A percentile compares a stretch with the other conserved stretches of the same genome.
Evolutionary conservation across 176 grass and related monocot species (phyloP).

Genomic region (Coix lacrymajobi): DNA sequence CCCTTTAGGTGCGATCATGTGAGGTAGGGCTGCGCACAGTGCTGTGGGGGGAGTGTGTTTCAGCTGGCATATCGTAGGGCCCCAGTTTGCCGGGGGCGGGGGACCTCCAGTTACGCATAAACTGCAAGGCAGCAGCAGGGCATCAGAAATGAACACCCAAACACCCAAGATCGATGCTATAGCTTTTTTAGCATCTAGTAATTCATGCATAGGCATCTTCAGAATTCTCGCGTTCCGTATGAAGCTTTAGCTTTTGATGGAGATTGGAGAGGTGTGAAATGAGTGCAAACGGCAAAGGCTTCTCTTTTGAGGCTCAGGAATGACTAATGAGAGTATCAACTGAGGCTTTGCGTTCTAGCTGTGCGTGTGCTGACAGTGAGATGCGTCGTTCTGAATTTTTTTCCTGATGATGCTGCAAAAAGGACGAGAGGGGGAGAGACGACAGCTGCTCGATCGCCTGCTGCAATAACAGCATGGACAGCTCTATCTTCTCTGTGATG

Average conservation of each 20-base stretch:
- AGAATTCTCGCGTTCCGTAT: neutral
- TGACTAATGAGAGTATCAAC: neutral
- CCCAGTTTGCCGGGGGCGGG: neutral
- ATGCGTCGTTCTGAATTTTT: neutral
- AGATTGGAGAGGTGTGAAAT: neutral
- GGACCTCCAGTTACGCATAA: neutral
- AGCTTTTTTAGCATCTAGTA: neutral
- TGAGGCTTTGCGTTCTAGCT: neutral
- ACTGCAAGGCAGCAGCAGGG: neutral
- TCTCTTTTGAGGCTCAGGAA: neutral
- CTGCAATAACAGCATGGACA: conserved; percentile 30
- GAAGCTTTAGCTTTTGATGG: neutral
- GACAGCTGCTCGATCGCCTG: conserved; percentile 19
- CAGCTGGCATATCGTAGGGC: conserved; percentile 17
- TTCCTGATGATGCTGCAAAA: neutral
- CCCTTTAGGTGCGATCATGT: conserved; percentile 46
- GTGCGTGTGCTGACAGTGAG: neutral
- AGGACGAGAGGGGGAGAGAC: conserved; percentile 20
- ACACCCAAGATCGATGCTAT: too few species aligned
- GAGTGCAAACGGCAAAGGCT: neutral
- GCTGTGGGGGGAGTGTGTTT: conserved; percentile 25
- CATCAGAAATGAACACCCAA: neutral
- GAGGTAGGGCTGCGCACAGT: conserved; percentile 38
- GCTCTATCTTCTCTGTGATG: conserved; percentile 31
- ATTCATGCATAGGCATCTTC: neutral